Percentiles rank a stretch among this genome's conserved stretches.
Conservation (phyloP, 108 stramenopile species). For the Fistulifera pelliculosa region DNA sequence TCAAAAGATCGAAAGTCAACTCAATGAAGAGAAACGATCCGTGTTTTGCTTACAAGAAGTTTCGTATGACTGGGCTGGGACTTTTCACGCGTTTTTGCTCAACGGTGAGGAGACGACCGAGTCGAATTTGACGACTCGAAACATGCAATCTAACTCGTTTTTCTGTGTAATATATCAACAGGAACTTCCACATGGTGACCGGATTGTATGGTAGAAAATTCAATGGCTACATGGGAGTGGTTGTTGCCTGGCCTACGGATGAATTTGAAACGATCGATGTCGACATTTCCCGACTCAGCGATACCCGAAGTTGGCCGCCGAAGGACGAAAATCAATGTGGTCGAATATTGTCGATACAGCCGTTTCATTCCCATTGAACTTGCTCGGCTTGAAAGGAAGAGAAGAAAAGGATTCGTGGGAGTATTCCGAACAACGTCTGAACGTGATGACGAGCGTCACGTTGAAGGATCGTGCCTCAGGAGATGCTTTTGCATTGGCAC, state of each 20-base stretch:
- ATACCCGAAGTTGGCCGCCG: constrained; percentile 66
- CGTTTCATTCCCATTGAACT: neutral
- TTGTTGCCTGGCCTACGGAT: constrained; percentile 58
- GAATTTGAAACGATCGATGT: constrained; percentile 54
- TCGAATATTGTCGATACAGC: neutral
- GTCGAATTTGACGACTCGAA: too few species aligned
- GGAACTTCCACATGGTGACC: constrained; percentile 82
- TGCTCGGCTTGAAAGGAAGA: neutral
- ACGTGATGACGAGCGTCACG: constrained; percentile 53
- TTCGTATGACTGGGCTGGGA: constrained; percentile 61
- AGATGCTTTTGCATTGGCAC: constrained; percentile 67
- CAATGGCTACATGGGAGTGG: constrained; percentile 92
- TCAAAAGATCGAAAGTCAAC: constrained; percentile 70
- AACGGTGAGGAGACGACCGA: constrained; percentile 4
- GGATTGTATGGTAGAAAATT: constrained; percentile 85
- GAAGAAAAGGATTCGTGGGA: constrained; percentile 61
- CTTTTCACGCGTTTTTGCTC: constrained; percentile 79
- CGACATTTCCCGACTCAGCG: constrained; percentile 60
- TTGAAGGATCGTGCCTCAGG: constrained; percentile 37
- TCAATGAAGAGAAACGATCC: constrained; percentile 15
- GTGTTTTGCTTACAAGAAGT: constrained; percentile 84
- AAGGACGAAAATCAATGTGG: neutral
- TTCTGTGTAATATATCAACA: too few species aligned
- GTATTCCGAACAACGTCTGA: constrained; percentile 58
- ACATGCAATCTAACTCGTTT: too few species aligned